Base-by-base conservation (phyloP, 2,329 filamentous ascomycete genomes). In the Trichoderma gracile region DNA sequence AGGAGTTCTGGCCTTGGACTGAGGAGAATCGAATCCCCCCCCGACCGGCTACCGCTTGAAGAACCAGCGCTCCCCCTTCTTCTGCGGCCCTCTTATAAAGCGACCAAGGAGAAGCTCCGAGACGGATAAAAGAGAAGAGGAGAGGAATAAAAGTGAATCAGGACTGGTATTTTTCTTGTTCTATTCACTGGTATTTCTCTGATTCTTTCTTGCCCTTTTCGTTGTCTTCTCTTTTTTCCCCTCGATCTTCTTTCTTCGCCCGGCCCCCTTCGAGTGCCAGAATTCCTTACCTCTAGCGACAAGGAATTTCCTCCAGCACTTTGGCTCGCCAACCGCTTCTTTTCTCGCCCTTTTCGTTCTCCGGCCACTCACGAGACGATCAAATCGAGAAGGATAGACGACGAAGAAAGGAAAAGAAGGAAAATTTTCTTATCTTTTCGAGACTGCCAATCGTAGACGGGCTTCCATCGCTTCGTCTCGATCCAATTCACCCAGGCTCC, bases 221-320 rank as follows among this genome's bases (percentile, higher is more conserved):
- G 58, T 43, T 43, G 46, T 52, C 45, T 67, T 64, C 67, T 64
- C 60, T 60, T 49, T 67, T 64, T 68, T 64, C 23, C 23, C 33
- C 33, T 45, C 42, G 40, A n/a, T 56, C 50, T 56, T 65, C 66
- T 63, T 45, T 66, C 63, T 47, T 67, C 66, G 52, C 45, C 30
- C 56, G 52, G 45, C 45, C 21, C 59, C 43, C 40, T 60, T 68
- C 69, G 33, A 38, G 33, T 67, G 63, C 64, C 55, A 69, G 68
- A 77, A 80, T 81, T 80, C 78, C 78, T 79, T 75, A 75, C 74
- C 73, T 73, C 21, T 73, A 73, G 73, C 74, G 67, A 74, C 73
- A 73, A 78, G 76, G 78, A 80, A 80, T 78, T 77, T 73, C 63
- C 38, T 58, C 53, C 21, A 19, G 72, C 73, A 69, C 72, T 38